Evolutionary conservation across 140 eudicot species (phyloP), one percentile per base, ranked within the genome.

Genomic region (Anethum foeniculum): DNA sequence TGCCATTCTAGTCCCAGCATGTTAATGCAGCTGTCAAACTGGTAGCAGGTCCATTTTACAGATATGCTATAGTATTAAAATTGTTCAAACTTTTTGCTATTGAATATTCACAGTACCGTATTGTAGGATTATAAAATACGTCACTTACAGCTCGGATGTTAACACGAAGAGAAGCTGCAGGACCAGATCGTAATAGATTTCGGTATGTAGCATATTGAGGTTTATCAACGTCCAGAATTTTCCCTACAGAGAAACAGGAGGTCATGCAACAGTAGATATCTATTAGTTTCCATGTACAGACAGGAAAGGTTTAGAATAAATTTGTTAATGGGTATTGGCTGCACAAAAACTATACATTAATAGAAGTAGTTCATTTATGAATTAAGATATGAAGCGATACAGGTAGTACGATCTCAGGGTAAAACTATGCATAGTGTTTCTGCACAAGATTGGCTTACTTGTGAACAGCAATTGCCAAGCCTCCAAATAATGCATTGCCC

Each of bases 121-220:
- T 8, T 18, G 3, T 14, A 48, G 34, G 4, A 75, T 48, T 25
- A 9, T 25, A 64, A 12, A 75, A 84, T 48, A 32, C 75, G 27
- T 62, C 46, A 90, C 92, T 87, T 85, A 94, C 98, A 62, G 97
- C 98, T 89, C 96, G 94, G 75, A 94, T 89, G 85, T 94, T 94
- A 82, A 88, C 81, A 75, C 97, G 95, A 47, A 94, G 86, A 76
- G 97, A 94, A 79, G 93, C 86, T 72, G 96, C 93, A 77, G 97
- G 97, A 62, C 98, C 98, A 30, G 95, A 86, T 43, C 97, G 92
- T 85, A 90, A 80, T 51, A 92, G 75, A 83, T 81, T 89, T 58
- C 97, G 88, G 81, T 90, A 94, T 52, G 90, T 88, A 75, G 91
- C 94, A 87, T 78, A 94, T 81, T 90, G 84, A 80, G 97, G 98